Base-by-base conservation (phyloP, 345 rosid genomes). In the Brassica nigra region DNA sequence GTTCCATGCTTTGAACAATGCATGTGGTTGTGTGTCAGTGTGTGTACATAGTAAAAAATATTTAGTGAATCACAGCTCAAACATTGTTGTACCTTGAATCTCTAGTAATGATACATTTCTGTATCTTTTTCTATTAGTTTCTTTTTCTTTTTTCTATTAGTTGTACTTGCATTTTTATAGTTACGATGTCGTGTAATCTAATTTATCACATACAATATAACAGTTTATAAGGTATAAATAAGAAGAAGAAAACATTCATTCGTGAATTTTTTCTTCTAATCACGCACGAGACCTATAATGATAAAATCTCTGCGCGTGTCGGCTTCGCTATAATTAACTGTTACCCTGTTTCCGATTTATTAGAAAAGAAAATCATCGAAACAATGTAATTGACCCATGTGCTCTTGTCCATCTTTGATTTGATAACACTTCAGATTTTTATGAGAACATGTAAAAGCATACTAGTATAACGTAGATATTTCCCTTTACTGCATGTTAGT, bases 381-480 rank as follows among this genome's bases (percentile, higher is more conserved):
- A 66, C 68, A 4, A 65, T 72, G 59, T 72, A 78, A 73, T 31
- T 68, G 37, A 73, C 31, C 67, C 82, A 78, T 78, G 82, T 78
- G 82, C 78, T 30, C 33, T 52, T 73, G 81, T 71, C 72, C 61
- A 29, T 29, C 49, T 71, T 66, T 55, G 67, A 55, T 55, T 65
- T 36, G 57, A 78, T 64, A 4, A 71, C 27, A 71, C 76, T 70
- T 62, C 1, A 42, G 15, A 18, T 30, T 14, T 61, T 77, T 61
- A 1, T 39, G 42, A 15, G 47, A 44, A 68, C 29, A 67, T 55
- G 39, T 23, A 34, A 36, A 75, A 14, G 39, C 3, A 31, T 49
- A 61, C 12, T 12, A 49, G 1, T 28, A 14, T 8, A 34, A 42
- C 10, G 7, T 18, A 18, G 18, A 18, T 18, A 18, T 18, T 18